Conservation (phyloP, 768 basidiomycete species). For the Lyophyllum shimeji region DNA sequence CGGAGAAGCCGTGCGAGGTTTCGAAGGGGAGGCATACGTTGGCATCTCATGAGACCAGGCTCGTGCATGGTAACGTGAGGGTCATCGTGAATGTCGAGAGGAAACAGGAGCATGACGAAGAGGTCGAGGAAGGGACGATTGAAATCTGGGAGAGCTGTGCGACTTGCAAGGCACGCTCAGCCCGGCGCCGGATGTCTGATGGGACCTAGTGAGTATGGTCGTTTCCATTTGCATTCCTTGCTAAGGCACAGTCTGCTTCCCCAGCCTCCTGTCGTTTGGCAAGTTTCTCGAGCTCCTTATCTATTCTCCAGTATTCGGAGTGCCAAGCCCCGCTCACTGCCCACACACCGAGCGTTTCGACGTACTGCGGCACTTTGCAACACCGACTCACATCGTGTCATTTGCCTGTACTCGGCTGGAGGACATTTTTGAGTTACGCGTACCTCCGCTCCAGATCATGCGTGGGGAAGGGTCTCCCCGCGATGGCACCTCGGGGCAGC, state of each 20-base stretch:
- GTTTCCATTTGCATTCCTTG: background rate
- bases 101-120: constrained; percentile 8
- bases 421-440: constrained; percentile 60
- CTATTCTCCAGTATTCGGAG: constrained; percentile 40
- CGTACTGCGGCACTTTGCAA: constrained; percentile 41
- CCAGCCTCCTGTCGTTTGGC: constrained; percentile 52
- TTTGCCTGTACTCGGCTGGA: constrained; percentile 46
- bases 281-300: constrained; percentile 57
- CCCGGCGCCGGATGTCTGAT: constrained; percentile 37
- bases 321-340: constrained; percentile 40
- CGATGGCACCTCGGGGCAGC: background rate
- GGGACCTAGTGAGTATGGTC: constrained; percentile 47
- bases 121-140: constrained; percentile 25
- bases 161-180: constrained; percentile 40
- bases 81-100: constrained; percentile 25
- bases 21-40: constrained; percentile 31
- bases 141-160: constrained; percentile 51
- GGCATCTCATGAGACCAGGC: constrained; percentile 45
- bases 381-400: constrained; percentile 31
- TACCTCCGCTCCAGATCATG: constrained; percentile 60
- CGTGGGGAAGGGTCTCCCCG: constrained; percentile 17
- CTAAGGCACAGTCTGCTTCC: background rate
- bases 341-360: constrained; percentile 45
- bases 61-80: constrained; percentile 37
- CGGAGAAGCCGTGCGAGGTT: constrained; percentile 35